These are phyloP conservation scores for Jackrogersella multiformis DNA, from an alignment of 495 filamentous ascomycete species.

Conservation along the genomic window DNA sequence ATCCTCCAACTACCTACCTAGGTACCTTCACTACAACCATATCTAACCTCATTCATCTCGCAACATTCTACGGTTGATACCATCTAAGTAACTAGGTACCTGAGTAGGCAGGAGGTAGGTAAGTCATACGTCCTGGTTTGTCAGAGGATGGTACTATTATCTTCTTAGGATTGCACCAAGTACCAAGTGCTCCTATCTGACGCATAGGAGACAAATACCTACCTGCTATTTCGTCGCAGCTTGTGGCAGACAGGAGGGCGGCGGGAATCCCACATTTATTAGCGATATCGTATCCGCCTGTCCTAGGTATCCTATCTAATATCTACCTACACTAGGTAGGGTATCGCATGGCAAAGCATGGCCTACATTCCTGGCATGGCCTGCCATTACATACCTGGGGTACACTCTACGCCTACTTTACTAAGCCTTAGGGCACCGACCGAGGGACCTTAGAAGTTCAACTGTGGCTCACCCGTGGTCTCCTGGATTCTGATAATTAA, in stretches of 20 bases:
- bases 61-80: background rate
- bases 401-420: too few species aligned
- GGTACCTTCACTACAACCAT: too few species aligned
- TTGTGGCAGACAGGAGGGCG: constrained; percentile 1
- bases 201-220: background rate
- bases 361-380: too few species aligned
- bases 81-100: too few species aligned
- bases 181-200: constrained; percentile 3
- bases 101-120: too few species aligned
- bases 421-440: background rate
- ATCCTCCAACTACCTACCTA: constrained; percentile 10
- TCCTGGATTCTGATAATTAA: background rate
- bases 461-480: background rate
- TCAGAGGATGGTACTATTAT: background rate
- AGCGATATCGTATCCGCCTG: constrained; percentile 8
- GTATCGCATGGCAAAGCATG: too few species aligned
- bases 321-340: too few species aligned
- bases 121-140: background rate
- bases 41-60: background rate
- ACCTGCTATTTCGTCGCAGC: constrained; percentile 12
- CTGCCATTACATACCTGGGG: too few species aligned
- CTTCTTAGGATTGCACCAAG: constrained; percentile 8
- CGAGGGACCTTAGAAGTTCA: background rate
- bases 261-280: too few species aligned
- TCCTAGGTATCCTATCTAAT: background rate